phyloP scores from a whole-genome alignment of 768 basidiomycete species.

The Phlebiopsis flavidoalba region DNA sequence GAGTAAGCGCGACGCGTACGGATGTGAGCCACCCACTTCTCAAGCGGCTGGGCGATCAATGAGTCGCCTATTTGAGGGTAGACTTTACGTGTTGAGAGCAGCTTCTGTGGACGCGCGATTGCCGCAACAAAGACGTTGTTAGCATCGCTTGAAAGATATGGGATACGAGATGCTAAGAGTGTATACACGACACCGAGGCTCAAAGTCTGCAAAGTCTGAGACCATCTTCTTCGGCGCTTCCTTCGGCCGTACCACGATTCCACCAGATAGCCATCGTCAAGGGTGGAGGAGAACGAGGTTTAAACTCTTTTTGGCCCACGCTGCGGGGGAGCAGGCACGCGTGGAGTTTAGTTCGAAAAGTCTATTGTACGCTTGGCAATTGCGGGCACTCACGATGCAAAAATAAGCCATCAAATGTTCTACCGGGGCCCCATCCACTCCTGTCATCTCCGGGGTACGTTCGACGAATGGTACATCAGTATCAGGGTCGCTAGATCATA shows the following conservation, averaged over 20 bases:
- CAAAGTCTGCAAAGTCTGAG: constrained; percentile 35
- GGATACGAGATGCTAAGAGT: neutral
- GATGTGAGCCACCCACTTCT: constrained; percentile 34
- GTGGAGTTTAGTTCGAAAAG: neutral
- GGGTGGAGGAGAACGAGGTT: constrained; percentile 34
- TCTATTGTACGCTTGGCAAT: neutral
- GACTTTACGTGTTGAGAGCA: constrained; percentile 31
- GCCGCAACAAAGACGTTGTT: neutral
- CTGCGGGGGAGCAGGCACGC: constrained; percentile 14
- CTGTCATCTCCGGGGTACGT: constrained; percentile 40
- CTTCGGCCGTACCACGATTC: constrained; percentile 39
- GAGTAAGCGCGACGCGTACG: constrained; percentile 30
- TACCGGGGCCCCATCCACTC: constrained; percentile 53
- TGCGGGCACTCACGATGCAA: constrained; percentile 31
- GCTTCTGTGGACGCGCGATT: constrained; percentile 29
- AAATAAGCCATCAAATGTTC: constrained; percentile 42
- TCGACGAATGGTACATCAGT: constrained; percentile 48
- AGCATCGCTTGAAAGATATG: neutral
- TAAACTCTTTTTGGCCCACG: constrained; percentile 30
- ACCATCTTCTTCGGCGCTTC: constrained; percentile 40
- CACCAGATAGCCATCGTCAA: constrained; percentile 33
- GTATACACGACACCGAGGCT: constrained; percentile 29
- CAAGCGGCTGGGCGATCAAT: constrained; percentile 37
- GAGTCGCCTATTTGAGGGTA: constrained; percentile 37
- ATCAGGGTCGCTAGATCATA: constrained; percentile 46